Percentiles rank a stretch among this genome's conserved stretches.
Conservation (phyloP, 129 eudicot species). For the Centrapalus pauciflorus region DNA sequence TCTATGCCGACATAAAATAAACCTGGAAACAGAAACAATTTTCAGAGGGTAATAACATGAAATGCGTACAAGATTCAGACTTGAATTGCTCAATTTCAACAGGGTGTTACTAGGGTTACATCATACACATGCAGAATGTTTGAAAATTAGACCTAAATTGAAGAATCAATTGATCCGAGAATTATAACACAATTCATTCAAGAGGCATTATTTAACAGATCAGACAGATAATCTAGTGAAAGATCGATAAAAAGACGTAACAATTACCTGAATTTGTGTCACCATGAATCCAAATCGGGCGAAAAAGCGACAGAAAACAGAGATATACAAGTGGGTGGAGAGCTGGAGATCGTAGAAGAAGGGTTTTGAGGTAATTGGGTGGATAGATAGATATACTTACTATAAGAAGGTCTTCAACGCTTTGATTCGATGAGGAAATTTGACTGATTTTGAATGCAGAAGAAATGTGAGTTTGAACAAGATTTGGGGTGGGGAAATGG, state of each 20-base stretch:
- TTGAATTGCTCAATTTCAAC: slow-evolving; percentile 1
- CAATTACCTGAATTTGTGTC: slow-evolving; percentile 9
- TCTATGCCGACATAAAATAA: not conserved
- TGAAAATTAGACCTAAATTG: slow-evolving; percentile 10
- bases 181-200: not conserved
- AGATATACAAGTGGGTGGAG: slow-evolving; percentile 13
- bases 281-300: not conserved
- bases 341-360: slow-evolving; percentile 16
- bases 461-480: slow-evolving; percentile 16
- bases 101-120: not conserved
- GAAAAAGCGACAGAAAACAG: not conserved
- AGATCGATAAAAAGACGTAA: not conserved
- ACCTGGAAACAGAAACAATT: not conserved
- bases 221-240: not conserved
- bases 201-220: not conserved
- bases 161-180: slow-evolving; percentile 4
- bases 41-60: not conserved
- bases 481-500: slow-evolving; percentile 20
- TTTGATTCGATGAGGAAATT: slow-evolving; percentile 12
- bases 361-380: slow-evolving; percentile 22
- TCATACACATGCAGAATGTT: not conserved
- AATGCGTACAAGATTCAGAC: slow-evolving; percentile 6
- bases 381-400: not conserved
- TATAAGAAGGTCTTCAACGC: not conserved
- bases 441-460: slow-evolving; percentile 31